Evolutionary conservation across 768 basidiomycete species (phyloP).

Genomic region (Lentinula lateritia): DNA sequence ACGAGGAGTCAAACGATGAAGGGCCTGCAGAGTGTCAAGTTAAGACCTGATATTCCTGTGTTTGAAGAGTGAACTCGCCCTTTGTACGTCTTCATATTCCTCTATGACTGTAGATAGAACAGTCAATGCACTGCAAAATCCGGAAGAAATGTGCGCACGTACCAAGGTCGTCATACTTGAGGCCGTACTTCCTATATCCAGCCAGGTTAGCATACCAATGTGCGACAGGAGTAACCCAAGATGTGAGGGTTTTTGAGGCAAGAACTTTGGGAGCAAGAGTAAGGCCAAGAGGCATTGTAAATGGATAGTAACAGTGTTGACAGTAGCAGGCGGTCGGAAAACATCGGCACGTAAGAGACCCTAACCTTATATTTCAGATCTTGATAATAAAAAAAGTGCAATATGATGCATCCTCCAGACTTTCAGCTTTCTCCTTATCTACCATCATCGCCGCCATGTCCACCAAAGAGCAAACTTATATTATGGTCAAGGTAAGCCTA

Average conservation of each 20-base stretch:
- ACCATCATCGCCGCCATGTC: slow-evolving; percentile 49
- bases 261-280: slow-evolving; percentile 77
- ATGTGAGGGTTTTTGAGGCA: slow-evolving; percentile 61
- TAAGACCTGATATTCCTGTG: not conserved
- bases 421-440: slow-evolving; percentile 16
- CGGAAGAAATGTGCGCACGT: slow-evolving; percentile 25
- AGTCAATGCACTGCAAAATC: slow-evolving; percentile 6
- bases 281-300: slow-evolving; percentile 40
- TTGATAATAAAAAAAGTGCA: slow-evolving; percentile 18
- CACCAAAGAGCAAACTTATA: slow-evolving; percentile 86
- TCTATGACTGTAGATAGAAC: slow-evolving; percentile 51
- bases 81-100: slow-evolving; percentile 73
- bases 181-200: slow-evolving; percentile 84
- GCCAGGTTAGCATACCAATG: slow-evolving; percentile 75
- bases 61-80: slow-evolving; percentile 39
- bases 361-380: slow-evolving; percentile 26
- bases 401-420: not conserved
- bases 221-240: slow-evolving; percentile 71
- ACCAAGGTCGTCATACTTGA: slow-evolving; percentile 95
- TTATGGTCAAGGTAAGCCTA: slow-evolving; percentile 90
- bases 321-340: not conserved
- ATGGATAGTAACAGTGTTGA: not conserved
- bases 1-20: slow-evolving; percentile 70
- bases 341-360: slow-evolving; percentile 5
- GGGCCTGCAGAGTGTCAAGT: slow-evolving; percentile 49